Evolutionary conservation across 2,329 filamentous ascomycete genomes (phyloP).

Genomic region (Neurospora sp.): DNA sequence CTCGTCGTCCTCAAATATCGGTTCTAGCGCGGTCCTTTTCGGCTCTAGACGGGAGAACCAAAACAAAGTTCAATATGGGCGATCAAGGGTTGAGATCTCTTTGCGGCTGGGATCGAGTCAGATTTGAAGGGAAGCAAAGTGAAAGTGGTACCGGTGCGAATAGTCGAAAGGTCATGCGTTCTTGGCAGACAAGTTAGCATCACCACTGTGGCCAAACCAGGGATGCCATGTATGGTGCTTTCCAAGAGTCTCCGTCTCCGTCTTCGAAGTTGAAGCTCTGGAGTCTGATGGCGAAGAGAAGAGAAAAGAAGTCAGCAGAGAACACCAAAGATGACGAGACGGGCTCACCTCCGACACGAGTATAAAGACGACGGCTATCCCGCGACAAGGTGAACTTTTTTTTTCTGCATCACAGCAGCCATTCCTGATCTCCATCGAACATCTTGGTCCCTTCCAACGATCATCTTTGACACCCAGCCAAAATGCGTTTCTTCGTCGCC

Average conservation of each 20-base stretch:
- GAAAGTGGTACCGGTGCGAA: neutral
- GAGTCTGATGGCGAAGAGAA: constrained; percentile 2
- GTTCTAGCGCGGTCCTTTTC: neutral
- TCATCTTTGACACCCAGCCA: constrained; percentile 11
- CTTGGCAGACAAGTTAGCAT: neutral
- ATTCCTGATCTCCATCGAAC: constrained; percentile 7
- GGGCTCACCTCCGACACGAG: constrained; percentile 6
- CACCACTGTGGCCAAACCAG: neutral
- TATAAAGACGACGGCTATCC: constrained; percentile 17
- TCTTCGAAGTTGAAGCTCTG: neutral
- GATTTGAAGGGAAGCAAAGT: neutral
- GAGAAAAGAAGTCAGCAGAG: constrained; percentile 2
- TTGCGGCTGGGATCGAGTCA: neutral
- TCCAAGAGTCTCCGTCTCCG: neutral
- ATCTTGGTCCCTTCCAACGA: constrained; percentile 4
- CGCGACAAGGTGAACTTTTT: constrained; percentile 11
- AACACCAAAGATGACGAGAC: neutral
- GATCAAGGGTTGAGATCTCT: neutral
- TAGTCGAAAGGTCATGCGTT: neutral
- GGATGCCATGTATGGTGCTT: neutral
- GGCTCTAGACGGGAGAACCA: neutral
- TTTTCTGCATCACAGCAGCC: constrained; percentile 12
- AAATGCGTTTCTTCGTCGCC: constrained; percentile 27
- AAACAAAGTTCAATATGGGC: neutral
- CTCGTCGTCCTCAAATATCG: neutral